Evolutionary conservation across 108 stramenopile species (phyloP).

Genomic region (Fragilaria crotonensis): DNA sequence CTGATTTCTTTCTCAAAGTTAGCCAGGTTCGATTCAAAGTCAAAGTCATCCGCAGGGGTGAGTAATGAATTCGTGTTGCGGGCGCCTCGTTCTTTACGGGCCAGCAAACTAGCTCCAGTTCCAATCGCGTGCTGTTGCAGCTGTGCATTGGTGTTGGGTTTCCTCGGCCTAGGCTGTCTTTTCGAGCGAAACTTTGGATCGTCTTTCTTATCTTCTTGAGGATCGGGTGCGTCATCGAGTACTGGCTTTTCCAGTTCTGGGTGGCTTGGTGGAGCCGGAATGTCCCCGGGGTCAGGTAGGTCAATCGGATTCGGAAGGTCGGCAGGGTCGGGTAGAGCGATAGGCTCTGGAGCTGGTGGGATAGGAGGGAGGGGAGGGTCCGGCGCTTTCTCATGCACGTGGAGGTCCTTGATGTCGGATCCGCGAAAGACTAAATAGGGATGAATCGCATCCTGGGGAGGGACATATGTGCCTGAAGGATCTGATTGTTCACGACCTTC

Average conservation of each 20-base stretch:
- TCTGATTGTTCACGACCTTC: slow-evolving; percentile 76
- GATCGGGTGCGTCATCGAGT: slow-evolving; percentile 5
- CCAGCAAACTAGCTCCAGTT: slow-evolving; percentile 69
- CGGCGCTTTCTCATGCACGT: slow-evolving; percentile 78
- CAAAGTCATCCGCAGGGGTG: slow-evolving; percentile 49
- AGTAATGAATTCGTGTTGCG: too few species aligned
- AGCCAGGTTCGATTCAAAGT: slow-evolving; percentile 69
- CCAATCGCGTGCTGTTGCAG: too few species aligned
- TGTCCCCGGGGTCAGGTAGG: too few species aligned
- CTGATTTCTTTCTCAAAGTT: slow-evolving; percentile 52
- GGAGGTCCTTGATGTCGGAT: slow-evolving; percentile 93
- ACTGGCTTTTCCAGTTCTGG: slow-evolving; percentile 6
- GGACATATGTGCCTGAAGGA: slow-evolving; percentile 54
- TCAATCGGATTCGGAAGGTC: neutral
- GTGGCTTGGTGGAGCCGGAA: too few species aligned
- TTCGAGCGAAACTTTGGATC: slow-evolving; percentile 6
- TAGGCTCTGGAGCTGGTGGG: too few species aligned
- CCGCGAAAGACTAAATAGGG: slow-evolving; percentile 88
- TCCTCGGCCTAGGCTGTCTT: slow-evolving; percentile 12
- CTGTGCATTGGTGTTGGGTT: slow-evolving; percentile 3
- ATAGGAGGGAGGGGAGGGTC: too few species aligned
- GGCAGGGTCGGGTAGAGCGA: slow-evolving; percentile 4
- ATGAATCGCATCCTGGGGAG: slow-evolving; percentile 71
- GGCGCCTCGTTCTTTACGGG: slow-evolving; percentile 57
- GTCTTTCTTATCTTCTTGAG: slow-evolving; percentile 8